Conservation (phyloP, 768 basidiomycete species). For the Podaxis carcinomalis region DNA sequence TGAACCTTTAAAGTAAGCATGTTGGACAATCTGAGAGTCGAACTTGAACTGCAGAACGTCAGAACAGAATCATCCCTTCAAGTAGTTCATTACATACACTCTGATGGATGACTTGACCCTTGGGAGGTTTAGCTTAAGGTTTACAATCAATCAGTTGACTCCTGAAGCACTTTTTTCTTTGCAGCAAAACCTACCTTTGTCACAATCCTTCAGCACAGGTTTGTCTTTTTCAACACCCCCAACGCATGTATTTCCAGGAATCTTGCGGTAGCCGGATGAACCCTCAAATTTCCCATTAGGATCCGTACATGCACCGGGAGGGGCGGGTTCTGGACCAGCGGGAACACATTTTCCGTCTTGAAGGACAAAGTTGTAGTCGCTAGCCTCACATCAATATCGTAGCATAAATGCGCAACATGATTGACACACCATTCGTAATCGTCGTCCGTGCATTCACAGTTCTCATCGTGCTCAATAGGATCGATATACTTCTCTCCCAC, state of each 20-base stretch:
- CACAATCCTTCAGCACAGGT: constrained; percentile 69
- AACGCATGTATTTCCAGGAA: constrained; percentile 84
- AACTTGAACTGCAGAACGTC: constrained; percentile 55
- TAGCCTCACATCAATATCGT: constrained; percentile 23
- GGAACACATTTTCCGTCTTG: constrained; percentile 74
- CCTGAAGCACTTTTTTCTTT: neutral
- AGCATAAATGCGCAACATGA: neutral
- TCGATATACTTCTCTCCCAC: constrained; percentile 88
- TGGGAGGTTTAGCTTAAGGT: constrained; percentile 63
- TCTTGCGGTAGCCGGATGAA: constrained; percentile 87
- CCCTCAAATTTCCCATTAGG: constrained; percentile 68
- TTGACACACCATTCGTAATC: constrained; percentile 86
- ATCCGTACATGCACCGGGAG: constrained; percentile 62
- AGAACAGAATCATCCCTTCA: neutral
- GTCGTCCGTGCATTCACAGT: constrained; percentile 77
- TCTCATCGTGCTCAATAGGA: constrained; percentile 78
- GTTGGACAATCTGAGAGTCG: constrained; percentile 58
- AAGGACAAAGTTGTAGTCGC: constrained; percentile 87
- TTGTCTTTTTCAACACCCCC: constrained; percentile 69
- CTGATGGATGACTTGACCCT: constrained; percentile 76
- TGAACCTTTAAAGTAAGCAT: constrained; percentile 82
- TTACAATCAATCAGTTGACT: neutral
- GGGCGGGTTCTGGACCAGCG: constrained; percentile 84
- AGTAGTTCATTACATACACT: constrained; percentile 41
- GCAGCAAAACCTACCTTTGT: constrained; percentile 53